Conservation (phyloP, 352 stramenopile species). For the Phytophthora syringae region DNA sequence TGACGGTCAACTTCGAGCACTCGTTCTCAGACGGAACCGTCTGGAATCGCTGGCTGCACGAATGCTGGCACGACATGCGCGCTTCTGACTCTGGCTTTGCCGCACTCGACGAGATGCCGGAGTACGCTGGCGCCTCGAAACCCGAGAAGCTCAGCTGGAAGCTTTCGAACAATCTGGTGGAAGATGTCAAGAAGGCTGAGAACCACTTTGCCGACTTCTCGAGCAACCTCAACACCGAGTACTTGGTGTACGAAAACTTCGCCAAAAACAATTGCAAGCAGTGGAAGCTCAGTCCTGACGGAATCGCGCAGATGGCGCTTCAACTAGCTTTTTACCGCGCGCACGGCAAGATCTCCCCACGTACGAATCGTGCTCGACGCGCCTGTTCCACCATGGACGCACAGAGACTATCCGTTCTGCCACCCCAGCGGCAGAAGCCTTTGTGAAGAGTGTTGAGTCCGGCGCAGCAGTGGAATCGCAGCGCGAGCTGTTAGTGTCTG, state of each 20-base stretch:
- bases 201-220: constrained; percentile 69
- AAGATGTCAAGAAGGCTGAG: constrained; percentile 79
- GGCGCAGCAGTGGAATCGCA: constrained; percentile 52
- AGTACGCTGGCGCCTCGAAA: constrained; percentile 50
- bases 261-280: constrained; percentile 92
- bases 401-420: constrained; percentile 93
- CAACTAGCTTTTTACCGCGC: constrained; percentile 89
- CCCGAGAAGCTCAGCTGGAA: constrained; percentile 73
- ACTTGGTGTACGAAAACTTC: constrained; percentile 88
- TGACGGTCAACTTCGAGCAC: constrained; percentile 95
- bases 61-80: constrained; percentile 92
- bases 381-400: constrained; percentile 89
- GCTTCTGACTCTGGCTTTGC: constrained; percentile 77
- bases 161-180: constrained; percentile 76
- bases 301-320: constrained; percentile 91
- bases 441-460: constrained; percentile 66
- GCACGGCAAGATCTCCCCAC: constrained; percentile 82
- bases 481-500: constrained; percentile 68
- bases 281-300: constrained; percentile 92
- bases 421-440: constrained; percentile 73
- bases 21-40: constrained; percentile 93
- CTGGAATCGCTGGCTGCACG: constrained; percentile 93
- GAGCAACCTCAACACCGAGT: constrained; percentile 76
- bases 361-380: constrained; percentile 95
- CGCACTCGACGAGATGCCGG: constrained; percentile 67